These are phyloP conservation scores for Thelephora terrestris DNA, from an alignment of 1,284 basidiomycete species.

Conservation along the genomic window DNA sequence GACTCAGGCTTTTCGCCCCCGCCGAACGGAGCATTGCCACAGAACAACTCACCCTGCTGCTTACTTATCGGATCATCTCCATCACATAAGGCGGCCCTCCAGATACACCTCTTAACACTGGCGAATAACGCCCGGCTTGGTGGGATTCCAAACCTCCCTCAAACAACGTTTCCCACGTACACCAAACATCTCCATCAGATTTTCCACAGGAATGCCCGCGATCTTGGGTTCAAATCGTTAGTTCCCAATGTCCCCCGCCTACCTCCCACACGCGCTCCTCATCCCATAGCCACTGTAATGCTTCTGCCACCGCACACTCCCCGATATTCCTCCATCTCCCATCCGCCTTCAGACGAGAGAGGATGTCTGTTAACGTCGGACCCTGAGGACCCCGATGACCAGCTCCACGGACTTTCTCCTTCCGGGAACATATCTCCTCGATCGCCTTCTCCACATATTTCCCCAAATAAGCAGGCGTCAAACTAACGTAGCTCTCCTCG, in stretches of 20 bases:
- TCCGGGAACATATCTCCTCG: slow-evolving; percentile 20
- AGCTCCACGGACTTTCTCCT: slow-evolving; percentile 6
- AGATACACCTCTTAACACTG: too few species aligned
- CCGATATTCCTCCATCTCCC: slow-evolving; percentile 54
- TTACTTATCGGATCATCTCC: too few species aligned
- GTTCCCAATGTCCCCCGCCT: slow-evolving; percentile 29
- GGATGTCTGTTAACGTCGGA: slow-evolving; percentile 40
- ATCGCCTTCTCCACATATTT: slow-evolving; percentile 38
- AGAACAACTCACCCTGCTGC: too few species aligned
- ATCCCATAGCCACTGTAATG: slow-evolving; percentile 35
- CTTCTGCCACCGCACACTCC: slow-evolving; percentile 51
- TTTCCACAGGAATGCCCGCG: too few species aligned
- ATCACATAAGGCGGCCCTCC: too few species aligned
- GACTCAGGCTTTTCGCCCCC: too few species aligned
- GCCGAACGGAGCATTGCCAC: too few species aligned
- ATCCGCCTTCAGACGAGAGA: slow-evolving; percentile 37
- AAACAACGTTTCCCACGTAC: too few species aligned
- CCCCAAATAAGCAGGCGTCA: slow-evolving; percentile 42
- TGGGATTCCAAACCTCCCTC: too few species aligned
- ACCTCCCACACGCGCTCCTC: slow-evolving; percentile 38
- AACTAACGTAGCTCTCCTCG: slow-evolving; percentile 57
- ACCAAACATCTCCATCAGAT: too few species aligned
- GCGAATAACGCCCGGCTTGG: too few species aligned
- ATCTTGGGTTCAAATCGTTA: slow-evolving; percentile 6
- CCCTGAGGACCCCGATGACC: slow-evolving; percentile 18